Evolutionary conservation across 2,329 filamentous ascomycete species (phyloP).

Genomic region (Cryoendolithus antarcticus): DNA sequence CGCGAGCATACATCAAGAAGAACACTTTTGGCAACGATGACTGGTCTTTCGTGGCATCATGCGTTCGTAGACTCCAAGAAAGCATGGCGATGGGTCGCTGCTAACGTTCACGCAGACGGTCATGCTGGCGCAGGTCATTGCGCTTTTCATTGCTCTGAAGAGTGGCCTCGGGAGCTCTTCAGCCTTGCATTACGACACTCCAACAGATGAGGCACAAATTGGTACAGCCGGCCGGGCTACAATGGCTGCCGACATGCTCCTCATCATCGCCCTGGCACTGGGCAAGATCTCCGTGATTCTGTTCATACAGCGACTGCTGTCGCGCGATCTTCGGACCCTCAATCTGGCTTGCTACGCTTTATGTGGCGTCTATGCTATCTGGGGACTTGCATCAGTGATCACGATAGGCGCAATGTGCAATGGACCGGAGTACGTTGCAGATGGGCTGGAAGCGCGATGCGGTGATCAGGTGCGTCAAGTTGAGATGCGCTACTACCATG

Average conservation of each 20-base stretch:
- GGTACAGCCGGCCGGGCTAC: neutral
- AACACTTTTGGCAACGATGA: conserved; percentile 1
- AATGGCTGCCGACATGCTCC: conserved; percentile 2
- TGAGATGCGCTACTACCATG: neutral
- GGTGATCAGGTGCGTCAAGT: neutral
- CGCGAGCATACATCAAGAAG: conserved; percentile 1
- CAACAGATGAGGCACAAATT: no score
- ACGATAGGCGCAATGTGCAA: conserved; percentile 1
- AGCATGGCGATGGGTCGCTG: neutral
- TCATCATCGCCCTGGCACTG: neutral
- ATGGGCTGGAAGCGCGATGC: neutral
- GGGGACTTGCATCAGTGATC: conserved; percentile 13
- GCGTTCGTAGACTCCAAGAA: neutral
- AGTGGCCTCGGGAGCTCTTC: neutral
- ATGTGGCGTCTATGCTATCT: conserved; percentile 1
- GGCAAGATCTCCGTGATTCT: conserved; percentile 1
- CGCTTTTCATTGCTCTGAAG: conserved; percentile 1
- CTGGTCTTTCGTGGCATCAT: neutral
- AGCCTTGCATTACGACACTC: neutral
- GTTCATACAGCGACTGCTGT: conserved; percentile 1
- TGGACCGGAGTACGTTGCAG: neutral
- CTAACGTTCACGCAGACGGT: neutral
- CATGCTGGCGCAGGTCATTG: neutral
- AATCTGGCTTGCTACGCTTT: conserved; percentile 3
- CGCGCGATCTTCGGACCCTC: conserved; percentile 1